Base-by-base conservation (phyloP, 2,329 filamentous ascomycete genomes). In the Trichophyton equinum region DNA sequence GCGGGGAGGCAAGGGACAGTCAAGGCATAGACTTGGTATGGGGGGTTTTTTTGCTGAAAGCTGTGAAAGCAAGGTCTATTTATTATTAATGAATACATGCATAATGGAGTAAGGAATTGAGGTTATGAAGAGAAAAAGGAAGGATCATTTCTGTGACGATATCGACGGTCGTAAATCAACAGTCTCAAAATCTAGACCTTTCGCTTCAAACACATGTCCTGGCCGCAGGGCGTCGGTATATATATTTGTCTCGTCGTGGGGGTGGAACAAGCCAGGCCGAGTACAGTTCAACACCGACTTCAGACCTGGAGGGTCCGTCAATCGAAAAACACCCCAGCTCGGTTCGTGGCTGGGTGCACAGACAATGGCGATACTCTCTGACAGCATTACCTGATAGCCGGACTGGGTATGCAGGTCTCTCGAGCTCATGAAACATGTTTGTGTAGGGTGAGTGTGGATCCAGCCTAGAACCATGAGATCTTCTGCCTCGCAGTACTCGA, bases 401-500 rank as follows among this genome's bases (percentile, higher is more conserved):
- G 86, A 86, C 70, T 96, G 92, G 0, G 95, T 99, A 71, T 99
- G 94, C 66, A 97, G 72, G 70, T 99, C 94, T 57, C 92, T 81
- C 57, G 88, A 94, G 71, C 90, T 96, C 89, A 99, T 95, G 72
- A 99, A 99, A 74, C 94, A 99, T 0, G 90, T 95, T 75, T 99
- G 94, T 0, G 87, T 90, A 0, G 94, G 94, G 72, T 99, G 94
- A 0, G 94, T 99, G 71, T 99, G 94, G 63, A 99, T 99, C 94
- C 94, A 99, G 44, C 92, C 92, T 4, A 96, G 81, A 59, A 95
- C 85, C 73, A 96, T 83, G 40, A 97, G 75, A 63, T 95, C 88
- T 69, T 95, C 84, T 4, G 80, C 81, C 67, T 94, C 88, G 70
- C 91, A 95, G 72, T 92, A 96, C 61, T 96, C 90, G 67, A 96